Base-by-base conservation (phyloP, 192 early-diverging fungal genomes). In the Pilaira anomala region DNA sequence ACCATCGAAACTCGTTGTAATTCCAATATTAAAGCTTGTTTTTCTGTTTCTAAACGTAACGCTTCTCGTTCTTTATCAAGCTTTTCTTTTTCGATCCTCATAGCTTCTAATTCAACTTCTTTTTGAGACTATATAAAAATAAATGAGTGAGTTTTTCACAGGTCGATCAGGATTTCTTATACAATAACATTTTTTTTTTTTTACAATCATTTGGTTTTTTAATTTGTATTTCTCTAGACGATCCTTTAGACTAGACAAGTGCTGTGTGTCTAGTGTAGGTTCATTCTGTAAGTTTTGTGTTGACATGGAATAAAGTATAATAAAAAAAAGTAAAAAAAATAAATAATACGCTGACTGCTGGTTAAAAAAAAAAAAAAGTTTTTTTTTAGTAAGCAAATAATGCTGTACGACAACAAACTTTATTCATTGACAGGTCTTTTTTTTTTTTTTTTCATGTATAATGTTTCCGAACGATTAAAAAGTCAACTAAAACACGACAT, bases 341-440 rank as follows among this genome's bases (percentile, higher is more conserved):
- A 36, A 36, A 36, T 9, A 4, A 9, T 1, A 9, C 4, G 33
- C 11, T 36, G 33, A 36, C 33, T 36, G 33, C 33, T 36, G 6
- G 33, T 36, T 9, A 36, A 36, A 36, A 36, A 36, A 36, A 36
- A 36, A 36, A 36, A 36, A 36, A 36, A 4, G 30, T 36, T 36
- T 36, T 33, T 36, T 36, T 7, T 36, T 55, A 33, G 3, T 6
- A 33, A 55, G 28, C 18, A 55, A 55, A 33, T n/a, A 28, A 55
- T 36, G 28, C 26, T 55, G 33, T 36, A 36, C 33, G 33, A 36
- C 28, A 33, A 55, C 30, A 55, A 55, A 19, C 53, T 30, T 22
- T 55, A 33, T 28, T 52, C 24, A 55, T 18, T 55, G 53, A 55
- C 30, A 55, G 28, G 53, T 55, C 28, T 36, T 18, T 8, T 52